A percentile compares a stretch with the other conserved stretches of the same genome.
These are phyloP conservation scores for Tubosaeta sp. DNA, from an alignment of 768 basidiomycete species.

Conservation along the genomic window DNA sequence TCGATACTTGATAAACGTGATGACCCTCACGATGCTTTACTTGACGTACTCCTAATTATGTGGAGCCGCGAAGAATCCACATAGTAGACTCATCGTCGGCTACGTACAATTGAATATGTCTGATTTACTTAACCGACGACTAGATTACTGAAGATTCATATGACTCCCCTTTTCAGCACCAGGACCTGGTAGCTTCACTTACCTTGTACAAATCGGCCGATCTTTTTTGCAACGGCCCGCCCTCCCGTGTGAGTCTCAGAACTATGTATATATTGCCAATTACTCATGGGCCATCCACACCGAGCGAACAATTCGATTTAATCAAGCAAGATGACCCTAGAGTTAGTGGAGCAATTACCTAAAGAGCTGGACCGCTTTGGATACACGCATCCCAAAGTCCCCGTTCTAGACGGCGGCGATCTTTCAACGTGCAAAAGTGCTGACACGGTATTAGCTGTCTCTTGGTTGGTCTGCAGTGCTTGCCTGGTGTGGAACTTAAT, in stretches of 20 bases:
- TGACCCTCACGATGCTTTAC: not conserved
- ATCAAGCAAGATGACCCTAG: not conserved
- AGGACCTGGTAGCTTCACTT: not conserved
- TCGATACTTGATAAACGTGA: constrained; percentile 1
- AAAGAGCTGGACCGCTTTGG: not conserved
- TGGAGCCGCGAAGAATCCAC: constrained; percentile 6
- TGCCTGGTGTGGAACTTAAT: not conserved
- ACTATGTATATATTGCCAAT: not conserved
- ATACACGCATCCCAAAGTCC: not conserved
- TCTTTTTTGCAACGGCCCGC: constrained; percentile 5
- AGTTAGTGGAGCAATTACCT: not conserved
- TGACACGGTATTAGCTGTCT: not conserved
- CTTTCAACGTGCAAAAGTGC: not conserved
- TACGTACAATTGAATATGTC: not conserved
- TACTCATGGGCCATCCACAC: not conserved
- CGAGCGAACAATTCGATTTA: not conserved
- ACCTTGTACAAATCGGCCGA: not conserved
- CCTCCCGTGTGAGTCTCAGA: constrained; percentile 1
- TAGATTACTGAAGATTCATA: not conserved
- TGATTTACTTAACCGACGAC: not conserved
- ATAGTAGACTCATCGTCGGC: not conserved
- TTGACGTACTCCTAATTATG: constrained; percentile 18
- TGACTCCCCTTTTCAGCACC: no score
- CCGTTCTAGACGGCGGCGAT: not conserved
- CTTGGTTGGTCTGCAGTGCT: not conserved